These are phyloP conservation scores for Trypanosoma lewisi DNA, from an alignment of 208 protist genomes.

Conservation along the genomic window DNA sequence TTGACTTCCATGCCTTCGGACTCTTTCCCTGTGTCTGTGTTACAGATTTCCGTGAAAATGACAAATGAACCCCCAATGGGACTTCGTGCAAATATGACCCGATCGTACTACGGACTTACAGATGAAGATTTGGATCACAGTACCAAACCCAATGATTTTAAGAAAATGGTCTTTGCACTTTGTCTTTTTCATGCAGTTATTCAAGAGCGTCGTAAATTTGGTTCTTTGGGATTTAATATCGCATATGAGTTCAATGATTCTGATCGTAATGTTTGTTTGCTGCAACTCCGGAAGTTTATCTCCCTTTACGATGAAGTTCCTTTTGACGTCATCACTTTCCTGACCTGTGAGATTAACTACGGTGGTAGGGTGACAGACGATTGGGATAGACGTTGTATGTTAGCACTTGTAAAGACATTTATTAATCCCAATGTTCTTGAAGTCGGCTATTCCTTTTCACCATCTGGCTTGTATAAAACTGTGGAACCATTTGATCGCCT, in stretches of 20 bases:
- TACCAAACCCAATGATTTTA: conserved; percentile 84
- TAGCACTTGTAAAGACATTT: conserved; percentile 94
- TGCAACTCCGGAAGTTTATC: conserved; percentile 93
- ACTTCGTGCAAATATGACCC: conserved; percentile 94
- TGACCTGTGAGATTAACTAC: conserved; percentile 97
- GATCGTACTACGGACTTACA: conserved; percentile 92
- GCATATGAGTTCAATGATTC: conserved; percentile 96
- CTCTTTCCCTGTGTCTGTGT: conserved; percentile 96
- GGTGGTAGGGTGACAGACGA: conserved; percentile 97
- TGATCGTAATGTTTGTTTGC: conserved; percentile 91
- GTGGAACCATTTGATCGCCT: conserved; percentile 82
- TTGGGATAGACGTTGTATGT: conserved; percentile 94
- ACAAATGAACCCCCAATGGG: conserved; percentile 99
- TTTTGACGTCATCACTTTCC: conserved; percentile 93
- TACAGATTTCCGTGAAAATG: conserved; percentile 98
- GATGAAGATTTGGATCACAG: conserved; percentile 85
- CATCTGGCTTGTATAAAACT: conserved; percentile 87
- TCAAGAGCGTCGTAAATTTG: conserved; percentile 94
- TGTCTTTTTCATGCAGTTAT: conserved; percentile 95
- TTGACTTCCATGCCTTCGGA: conserved; percentile 97
- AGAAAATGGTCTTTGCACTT: conserved; percentile 91
- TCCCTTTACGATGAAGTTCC: conserved; percentile 89
- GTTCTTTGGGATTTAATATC: conserved; percentile 96
- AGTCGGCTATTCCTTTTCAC: conserved; percentile 89
- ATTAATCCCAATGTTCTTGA: conserved; percentile 84